Base-by-base conservation (phyloP, 2,329 filamentous ascomycete genomes). In the Colletotrichum falcatum region DNA sequence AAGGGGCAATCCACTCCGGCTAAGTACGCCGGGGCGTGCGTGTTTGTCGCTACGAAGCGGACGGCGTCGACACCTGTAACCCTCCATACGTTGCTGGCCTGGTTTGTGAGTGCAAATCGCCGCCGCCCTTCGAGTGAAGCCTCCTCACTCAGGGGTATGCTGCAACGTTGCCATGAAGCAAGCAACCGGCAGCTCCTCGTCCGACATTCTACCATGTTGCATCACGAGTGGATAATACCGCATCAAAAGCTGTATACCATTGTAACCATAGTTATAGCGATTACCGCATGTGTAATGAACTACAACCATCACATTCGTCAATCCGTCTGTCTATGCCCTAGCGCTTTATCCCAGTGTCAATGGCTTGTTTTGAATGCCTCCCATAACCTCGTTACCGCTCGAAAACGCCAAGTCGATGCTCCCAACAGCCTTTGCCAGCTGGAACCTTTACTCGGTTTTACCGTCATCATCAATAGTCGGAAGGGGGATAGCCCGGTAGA, bases 401-500 rank as follows among this genome's bases (percentile, higher is more conserved):
- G 69, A 55, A 70, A 71, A 71, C 69, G 69, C 69, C 69, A 70
- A 58, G 70, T 51, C 56, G 61, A 69, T 70, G 59, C 48, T 55
- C 39, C 53, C 60, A 20, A 56, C 30, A 71, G 44, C 35, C 49
- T 28, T 56, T n/a, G 42, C n/a, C 61, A 51, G 23, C 48, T 64
- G 12, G 61, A 66, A 56, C 6, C 59, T 68, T 76, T 81, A 74
- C 78, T 78, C 35, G 73, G 73, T 14, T 73, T 74, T 5, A 16
- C 59, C 59, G 8, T 61, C 59, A 81, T 66, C 89, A 37, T 89
- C 88, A 8, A 88, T 83, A 9, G 83, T 83, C 11, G 91, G 91
- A 71, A 95, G 83, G 35, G 91, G 87, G 70, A 95, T 91, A 9
- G 93, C 92, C 74, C 88, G 88, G 83, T 96, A 96, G 33, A 96